Evolutionary conservation across 768 basidiomycete species (phyloP).

Genomic region (Suillus lakei): DNA sequence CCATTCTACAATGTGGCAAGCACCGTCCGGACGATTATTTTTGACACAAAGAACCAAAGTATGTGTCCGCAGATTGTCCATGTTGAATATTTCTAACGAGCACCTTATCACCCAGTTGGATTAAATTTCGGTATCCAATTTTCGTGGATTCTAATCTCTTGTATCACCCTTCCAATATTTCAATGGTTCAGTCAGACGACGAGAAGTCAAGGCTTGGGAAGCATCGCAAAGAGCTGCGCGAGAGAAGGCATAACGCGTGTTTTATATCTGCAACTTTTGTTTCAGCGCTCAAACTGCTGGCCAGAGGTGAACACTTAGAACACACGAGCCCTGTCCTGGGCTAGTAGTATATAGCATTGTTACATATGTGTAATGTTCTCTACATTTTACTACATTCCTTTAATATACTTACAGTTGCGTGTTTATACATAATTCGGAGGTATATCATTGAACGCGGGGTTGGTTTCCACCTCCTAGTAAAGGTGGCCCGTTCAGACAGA

Average conservation of each 20-base stretch:
- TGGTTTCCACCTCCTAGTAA: too few relatives aligned
- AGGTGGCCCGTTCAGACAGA: too few relatives aligned
- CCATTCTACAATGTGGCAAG: constrained; percentile 76
- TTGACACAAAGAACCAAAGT: constrained; percentile 67
- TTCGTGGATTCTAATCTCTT: constrained; percentile 59
- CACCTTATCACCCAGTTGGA: constrained; percentile 48
- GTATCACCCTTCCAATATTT: constrained; percentile 54
- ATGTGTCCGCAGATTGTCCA: constrained; percentile 24
- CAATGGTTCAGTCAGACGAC: constrained; percentile 46
- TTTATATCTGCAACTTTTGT: background rate
- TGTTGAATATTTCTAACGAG: constrained; percentile 5
- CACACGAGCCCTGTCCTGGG: background rate
- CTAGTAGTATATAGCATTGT: background rate
- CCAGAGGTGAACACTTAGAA: background rate
- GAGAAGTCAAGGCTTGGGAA: constrained; percentile 27
- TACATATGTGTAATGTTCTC: background rate
- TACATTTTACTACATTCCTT: background rate
- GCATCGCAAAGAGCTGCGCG: background rate
- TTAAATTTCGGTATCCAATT: constrained; percentile 64
- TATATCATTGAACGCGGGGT: too few relatives aligned
- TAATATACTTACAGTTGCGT: background rate
- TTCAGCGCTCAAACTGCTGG: background rate
- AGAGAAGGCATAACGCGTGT: background rate
- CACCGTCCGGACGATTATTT: constrained; percentile 65
- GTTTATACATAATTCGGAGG: too few relatives aligned